Evolutionary conservation across 257 asterid species (phyloP), one percentile per base, ranked within the genome.

Genomic region (Solanum etuberosum): DNA sequence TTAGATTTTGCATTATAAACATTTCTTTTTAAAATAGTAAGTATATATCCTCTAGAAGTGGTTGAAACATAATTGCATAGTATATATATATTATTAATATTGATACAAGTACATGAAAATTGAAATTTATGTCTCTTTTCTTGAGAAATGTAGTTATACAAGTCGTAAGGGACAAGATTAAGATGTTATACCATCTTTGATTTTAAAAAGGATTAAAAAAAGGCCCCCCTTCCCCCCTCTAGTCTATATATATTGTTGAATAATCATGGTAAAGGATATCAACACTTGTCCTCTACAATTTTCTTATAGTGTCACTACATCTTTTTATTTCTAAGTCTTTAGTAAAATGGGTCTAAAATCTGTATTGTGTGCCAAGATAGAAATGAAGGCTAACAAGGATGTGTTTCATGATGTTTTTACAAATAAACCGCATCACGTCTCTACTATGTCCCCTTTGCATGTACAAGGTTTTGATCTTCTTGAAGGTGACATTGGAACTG

Each of bases 341-440:
- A 8, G 67, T 59, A 59, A 59, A 21, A 59, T 68, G 74, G 74
- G 74, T 15, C 74, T 68, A 68, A 68, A 68, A 2, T 68, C 38
- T 6, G 35, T 27, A 9, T 68, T 68, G 87, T 87, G 87, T 83
- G 25, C 86, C 83, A 25, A 68, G 10, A 12, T 68, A 68, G 74
- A 68, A 68, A 3, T 68, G 74, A 68, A 68, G 10, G 23, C 74
- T 13, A 6, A 14, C 5, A 27, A 68, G 11, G 74, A 68, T 68
- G 74, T 68, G 21, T 68, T 68, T 29, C 91, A 87, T 81, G 91
- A 89, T 32, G 2, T 85, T 31, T 38, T 87, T 31, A 70, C 65
- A 34, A 16, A 67, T 38, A 89, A 70, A 29, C 91, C 91, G 8
- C 87, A 89, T 9, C 46, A 89, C 3, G 72, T 87, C 15, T 86